Conservation (phyloP, 2,329 filamentous ascomycete species). For the Hypocrella siamensis region DNA sequence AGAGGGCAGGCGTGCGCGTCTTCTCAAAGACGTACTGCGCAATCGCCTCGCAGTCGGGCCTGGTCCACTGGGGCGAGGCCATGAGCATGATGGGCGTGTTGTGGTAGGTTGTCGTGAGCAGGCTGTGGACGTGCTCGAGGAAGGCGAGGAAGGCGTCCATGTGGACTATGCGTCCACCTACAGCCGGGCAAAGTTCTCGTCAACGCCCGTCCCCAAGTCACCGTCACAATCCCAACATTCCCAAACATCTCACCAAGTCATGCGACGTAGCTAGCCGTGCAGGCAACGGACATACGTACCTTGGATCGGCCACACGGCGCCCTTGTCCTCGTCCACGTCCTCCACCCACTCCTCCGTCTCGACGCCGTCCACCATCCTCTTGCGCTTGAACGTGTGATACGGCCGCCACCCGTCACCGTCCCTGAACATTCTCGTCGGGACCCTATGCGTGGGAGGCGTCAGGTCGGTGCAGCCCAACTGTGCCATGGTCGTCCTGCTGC, state of each 20-base stretch:
- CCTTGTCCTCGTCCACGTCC: slow-evolving; percentile 74
- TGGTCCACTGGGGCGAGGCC: slow-evolving; percentile 78
- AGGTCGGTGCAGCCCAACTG: slow-evolving; percentile 84
- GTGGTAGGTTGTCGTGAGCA: slow-evolving; percentile 81
- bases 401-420: slow-evolving; percentile 66
- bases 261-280: too few species aligned
- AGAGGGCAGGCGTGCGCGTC: slow-evolving; percentile 85
- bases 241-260: too few species aligned
- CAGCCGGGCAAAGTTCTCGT: too few species aligned
- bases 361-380: slow-evolving; percentile 31
- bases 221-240: too few species aligned
- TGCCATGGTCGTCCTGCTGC: slow-evolving; percentile 79
- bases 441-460: slow-evolving; percentile 72
- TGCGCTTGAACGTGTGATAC: slow-evolving; percentile 57
- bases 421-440: slow-evolving; percentile 89
- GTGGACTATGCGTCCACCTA: slow-evolving; percentile 72
- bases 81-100: slow-evolving; percentile 91
- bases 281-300: slow-evolving; percentile 26
- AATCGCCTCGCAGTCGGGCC: slow-evolving; percentile 71
- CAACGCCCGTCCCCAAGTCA: too few species aligned
- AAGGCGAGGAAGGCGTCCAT: slow-evolving; percentile 91
- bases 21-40: slow-evolving; percentile 95
- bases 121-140: slow-evolving; percentile 79
- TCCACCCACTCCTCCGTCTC: slow-evolving; percentile 66
- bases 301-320: slow-evolving; percentile 74